Percentiles rank a stretch among this genome's conserved stretches.
These are phyloP conservation scores for Zelopaecilomyces penicillatus DNA, from an alignment of 2,329 filamentous ascomycete species.

Conservation along the genomic window DNA sequence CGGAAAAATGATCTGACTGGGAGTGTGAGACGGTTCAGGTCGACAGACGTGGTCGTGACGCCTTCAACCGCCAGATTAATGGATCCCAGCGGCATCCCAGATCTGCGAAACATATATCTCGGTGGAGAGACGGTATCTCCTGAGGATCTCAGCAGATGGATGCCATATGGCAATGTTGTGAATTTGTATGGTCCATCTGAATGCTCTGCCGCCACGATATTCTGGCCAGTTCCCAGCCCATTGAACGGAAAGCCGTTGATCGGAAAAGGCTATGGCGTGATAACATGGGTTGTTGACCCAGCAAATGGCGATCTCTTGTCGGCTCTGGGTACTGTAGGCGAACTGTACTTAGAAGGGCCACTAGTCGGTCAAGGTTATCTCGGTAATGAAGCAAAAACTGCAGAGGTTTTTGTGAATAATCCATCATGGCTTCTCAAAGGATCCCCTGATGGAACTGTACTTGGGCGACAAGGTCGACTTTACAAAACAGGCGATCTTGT, in stretches of 20 bases:
- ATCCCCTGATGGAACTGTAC: neutral
- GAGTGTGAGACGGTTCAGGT: neutral
- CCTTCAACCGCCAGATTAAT: neutral
- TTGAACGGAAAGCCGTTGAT: neutral
- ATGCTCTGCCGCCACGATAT: neutral
- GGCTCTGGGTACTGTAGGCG: neutral
- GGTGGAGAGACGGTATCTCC: neutral
- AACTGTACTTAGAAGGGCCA: neutral
- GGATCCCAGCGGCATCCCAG: neutral
- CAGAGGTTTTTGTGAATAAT: neutral
- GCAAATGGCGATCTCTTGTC: neutral
- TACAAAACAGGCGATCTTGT: neutral
- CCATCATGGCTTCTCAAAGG: neutral
- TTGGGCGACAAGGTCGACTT: neutral
- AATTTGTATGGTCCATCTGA: neutral
- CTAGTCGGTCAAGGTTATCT: neutral
- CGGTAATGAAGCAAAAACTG: neutral
- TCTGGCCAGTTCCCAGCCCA: neutral
- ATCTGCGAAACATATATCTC: neutral
- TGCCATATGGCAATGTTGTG: neutral
- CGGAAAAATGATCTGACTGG: neutral
- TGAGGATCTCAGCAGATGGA: neutral
- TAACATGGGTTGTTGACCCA: slow-evolving; percentile 10
- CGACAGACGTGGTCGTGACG: neutral
- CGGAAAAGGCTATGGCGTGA: slow-evolving; percentile 1